Conservation (phyloP, 2,329 filamentous ascomycete species). For the Sporothrix variecibatus region DNA sequence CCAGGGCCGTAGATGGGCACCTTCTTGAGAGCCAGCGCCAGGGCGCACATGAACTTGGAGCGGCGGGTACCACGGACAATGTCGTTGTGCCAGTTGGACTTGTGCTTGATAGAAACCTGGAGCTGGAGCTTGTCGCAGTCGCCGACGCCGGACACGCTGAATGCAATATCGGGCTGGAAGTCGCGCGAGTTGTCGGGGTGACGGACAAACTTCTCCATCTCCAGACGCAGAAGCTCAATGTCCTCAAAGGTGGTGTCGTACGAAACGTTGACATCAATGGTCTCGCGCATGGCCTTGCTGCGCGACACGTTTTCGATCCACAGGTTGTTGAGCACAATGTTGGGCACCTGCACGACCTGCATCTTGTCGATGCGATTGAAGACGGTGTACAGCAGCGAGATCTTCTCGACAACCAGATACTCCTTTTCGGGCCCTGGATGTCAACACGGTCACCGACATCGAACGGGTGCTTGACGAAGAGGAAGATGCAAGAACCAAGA, state of each 20-base stretch:
- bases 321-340: slow-evolving; percentile 86
- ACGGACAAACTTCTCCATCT: slow-evolving; percentile 83
- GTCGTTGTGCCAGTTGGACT: slow-evolving; percentile 91
- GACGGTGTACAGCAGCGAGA: slow-evolving; percentile 89
- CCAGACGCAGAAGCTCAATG: slow-evolving; percentile 77
- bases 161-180: slow-evolving; percentile 80
- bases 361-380: slow-evolving; percentile 82
- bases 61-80: slow-evolving; percentile 75
- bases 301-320: slow-evolving; percentile 95
- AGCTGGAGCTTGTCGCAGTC: slow-evolving; percentile 87
- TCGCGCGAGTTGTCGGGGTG: slow-evolving; percentile 85
- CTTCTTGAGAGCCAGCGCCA: slow-evolving; percentile 81
- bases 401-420: slow-evolving; percentile 83
- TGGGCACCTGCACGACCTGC: slow-evolving; percentile 81
- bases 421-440: slow-evolving; percentile 60
- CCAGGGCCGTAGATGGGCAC: slow-evolving; percentile 84
- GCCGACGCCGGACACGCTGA: slow-evolving; percentile 76
- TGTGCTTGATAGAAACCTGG: slow-evolving; percentile 83
- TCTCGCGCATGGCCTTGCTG: slow-evolving; percentile 88
- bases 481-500: slow-evolving; percentile 96
- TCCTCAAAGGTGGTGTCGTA: slow-evolving; percentile 91
- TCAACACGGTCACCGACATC: slow-evolving; percentile 95
- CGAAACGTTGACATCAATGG: slow-evolving; percentile 74
- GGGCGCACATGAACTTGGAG: slow-evolving; percentile 95
- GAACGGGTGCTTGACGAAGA: slow-evolving; percentile 98